Evolutionary conservation across 176 grass and related monocot genomes (phyloP), one percentile per base, ranked within the genome.

Genomic region (Rhynchospora tenuis): DNA sequence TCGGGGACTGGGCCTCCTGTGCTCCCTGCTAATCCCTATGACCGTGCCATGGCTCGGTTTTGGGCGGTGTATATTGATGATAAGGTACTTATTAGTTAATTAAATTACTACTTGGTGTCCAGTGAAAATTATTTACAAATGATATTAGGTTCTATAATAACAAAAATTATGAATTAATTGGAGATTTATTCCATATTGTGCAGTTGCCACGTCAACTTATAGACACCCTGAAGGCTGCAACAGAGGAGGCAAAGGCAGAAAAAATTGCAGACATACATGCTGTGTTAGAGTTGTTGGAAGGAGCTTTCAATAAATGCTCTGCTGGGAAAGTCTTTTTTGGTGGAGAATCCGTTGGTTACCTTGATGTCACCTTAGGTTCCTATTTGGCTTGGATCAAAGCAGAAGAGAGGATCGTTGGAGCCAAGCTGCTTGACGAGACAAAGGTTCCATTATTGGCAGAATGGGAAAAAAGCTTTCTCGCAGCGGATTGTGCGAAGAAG

Each of bases 361-460:
- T 93, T 9, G 94, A 97, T 73, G 72, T 93, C 2, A 73, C 72
- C 1, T 56, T 97, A 11, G 91, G 86, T 8, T 81, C 83, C 23
- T 9, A 64, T 9, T 29, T 97, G 47, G 73, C 84, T 0, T 89
- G 83, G 87, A 7, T 97, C 19, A 90, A 22, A 86, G 59, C 81
- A 19, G 8, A 78, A 3, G 91, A 93, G 78, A 86, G 69, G 58
- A 85, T 90, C 0, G 58, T 19, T 2, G 64, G 52, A 0, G 10
- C 82, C 58, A 56, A 51, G 4, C 19, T 93, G 22, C 71, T 97
- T 7, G 84, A 91, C 61, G 67, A 45, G 2, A 69, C 89, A 1
- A 87, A 85, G 85, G 3, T 75, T 0, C 91, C 94, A 1, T 80
- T 77, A 11, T 43, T 97, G 22, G 81, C 12, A 1, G 87, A 81